phyloP scores from a whole-genome alignment of 257 asterid species.

The Sherardia arvensis region DNA sequence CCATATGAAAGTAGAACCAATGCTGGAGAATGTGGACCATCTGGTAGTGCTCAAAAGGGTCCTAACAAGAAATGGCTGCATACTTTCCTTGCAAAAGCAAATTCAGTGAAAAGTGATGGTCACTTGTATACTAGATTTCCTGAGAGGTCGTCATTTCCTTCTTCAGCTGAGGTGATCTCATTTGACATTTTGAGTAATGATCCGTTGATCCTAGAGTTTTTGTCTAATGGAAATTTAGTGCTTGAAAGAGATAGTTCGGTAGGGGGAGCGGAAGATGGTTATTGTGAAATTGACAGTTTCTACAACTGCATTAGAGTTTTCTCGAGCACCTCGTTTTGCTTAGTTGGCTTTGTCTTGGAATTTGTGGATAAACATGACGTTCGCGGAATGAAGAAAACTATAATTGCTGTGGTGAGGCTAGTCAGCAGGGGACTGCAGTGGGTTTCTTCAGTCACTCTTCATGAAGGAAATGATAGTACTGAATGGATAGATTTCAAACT shows the following conservation, averaged over 20 bases:
- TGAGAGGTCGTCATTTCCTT: slow-evolving; percentile 33
- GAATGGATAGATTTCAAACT: slow-evolving; percentile 82
- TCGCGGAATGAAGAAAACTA: slow-evolving; percentile 29
- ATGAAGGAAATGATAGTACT: slow-evolving; percentile 30
- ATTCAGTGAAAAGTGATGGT: slow-evolving; percentile 42
- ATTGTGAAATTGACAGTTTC: slow-evolving; percentile 22
- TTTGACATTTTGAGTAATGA: slow-evolving; percentile 57
- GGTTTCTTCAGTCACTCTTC: slow-evolving; percentile 59
- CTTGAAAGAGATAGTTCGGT: slow-evolving; percentile 22
- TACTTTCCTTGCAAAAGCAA: slow-evolving; percentile 52
- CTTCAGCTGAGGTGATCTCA: slow-evolving; percentile 46
- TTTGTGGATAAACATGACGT: slow-evolving; percentile 19
- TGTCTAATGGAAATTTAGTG: slow-evolving; percentile 31
- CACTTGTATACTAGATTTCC: slow-evolving; percentile 55
- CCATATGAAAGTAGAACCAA: slow-evolving; percentile 6
- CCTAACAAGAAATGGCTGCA: slow-evolving; percentile 54
- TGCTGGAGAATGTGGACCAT: slow-evolving; percentile 17
- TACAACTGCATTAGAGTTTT: slow-evolving; percentile 66
- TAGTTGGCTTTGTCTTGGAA: slow-evolving; percentile 66
- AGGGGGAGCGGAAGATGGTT: slow-evolving; percentile 15
- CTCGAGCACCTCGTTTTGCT: slow-evolving; percentile 52
- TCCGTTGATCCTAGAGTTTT: slow-evolving; percentile 42
- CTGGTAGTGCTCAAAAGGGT: slow-evolving; percentile 17
- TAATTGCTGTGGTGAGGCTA: slow-evolving; percentile 55
- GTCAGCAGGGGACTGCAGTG: slow-evolving; percentile 76